phyloP scores from a whole-genome alignment of 2,329 filamentous ascomycete species.

The Ceratocystis cubensis region DNA sequence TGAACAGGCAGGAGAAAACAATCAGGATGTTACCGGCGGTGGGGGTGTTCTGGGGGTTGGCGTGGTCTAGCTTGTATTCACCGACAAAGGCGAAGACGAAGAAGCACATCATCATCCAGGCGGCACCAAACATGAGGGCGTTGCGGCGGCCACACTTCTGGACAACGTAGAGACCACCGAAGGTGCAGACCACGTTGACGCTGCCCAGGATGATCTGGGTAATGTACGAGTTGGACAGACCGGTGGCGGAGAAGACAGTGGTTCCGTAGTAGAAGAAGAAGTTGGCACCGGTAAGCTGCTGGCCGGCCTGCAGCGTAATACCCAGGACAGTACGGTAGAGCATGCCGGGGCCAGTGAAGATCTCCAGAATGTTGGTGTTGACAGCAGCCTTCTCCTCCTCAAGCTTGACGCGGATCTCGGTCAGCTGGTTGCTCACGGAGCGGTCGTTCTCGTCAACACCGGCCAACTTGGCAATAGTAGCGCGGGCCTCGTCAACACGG shows the following conservation, averaged over 20 bases:
- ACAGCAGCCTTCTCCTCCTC: slow-evolving; percentile 36
- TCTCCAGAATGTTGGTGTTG: slow-evolving; percentile 43
- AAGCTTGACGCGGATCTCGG: slow-evolving; percentile 40
- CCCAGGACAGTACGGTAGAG: slow-evolving; percentile 51
- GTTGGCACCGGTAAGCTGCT: slow-evolving; percentile 57
- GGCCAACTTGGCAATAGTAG: slow-evolving; percentile 36
- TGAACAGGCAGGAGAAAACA: slow-evolving; percentile 56
- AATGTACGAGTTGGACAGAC: slow-evolving; percentile 51
- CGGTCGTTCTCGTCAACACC: slow-evolving; percentile 32
- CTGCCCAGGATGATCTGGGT: slow-evolving; percentile 56
- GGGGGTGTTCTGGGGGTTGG: slow-evolving; percentile 34
- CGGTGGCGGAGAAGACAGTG: slow-evolving; percentile 53
- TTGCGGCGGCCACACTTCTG: slow-evolving; percentile 52
- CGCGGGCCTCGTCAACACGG: slow-evolving; percentile 36
- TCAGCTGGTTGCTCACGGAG: slow-evolving; percentile 37
- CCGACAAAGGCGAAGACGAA: slow-evolving; percentile 40
- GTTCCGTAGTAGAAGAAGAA: slow-evolving; percentile 57
- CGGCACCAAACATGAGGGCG: slow-evolving; percentile 49
- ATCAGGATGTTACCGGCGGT: slow-evolving; percentile 48
- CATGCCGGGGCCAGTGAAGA: slow-evolving; percentile 57
- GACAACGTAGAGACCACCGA: slow-evolving; percentile 52
- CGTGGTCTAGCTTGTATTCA: slow-evolving; percentile 33
- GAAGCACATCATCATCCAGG: slow-evolving; percentile 47
- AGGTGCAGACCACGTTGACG: slow-evolving; percentile 56
- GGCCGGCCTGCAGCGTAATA: slow-evolving; percentile 49